Evolutionary conservation across 768 basidiomycete species (phyloP), one percentile per base, ranked within the genome.

Genomic region (Leccinum broughii): DNA sequence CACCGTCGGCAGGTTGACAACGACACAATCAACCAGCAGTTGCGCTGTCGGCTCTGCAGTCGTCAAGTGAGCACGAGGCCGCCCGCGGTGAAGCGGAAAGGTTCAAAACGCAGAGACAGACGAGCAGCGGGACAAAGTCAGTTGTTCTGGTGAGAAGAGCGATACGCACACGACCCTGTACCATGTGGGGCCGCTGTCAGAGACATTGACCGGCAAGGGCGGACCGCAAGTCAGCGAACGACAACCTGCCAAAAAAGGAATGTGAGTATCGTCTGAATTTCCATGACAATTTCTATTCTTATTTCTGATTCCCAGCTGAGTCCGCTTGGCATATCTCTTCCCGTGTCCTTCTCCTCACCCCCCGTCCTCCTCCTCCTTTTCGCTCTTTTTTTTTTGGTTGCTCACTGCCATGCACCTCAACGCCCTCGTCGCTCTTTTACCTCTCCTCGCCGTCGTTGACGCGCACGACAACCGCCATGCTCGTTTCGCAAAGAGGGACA

Each of bases 391-490:
- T 6, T 28, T 32, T 15, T 26, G 57, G 48, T 1, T 14, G 2
- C 2, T 26, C 48, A 26, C n/a, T 44, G 53, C 57, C 60, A 85
- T 85, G 83, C 81, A 77, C 70, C 66, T 82, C 62, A 72, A 73
- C 63, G 63, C 76, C 63, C 64, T 83, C 49, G 67, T 77, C 71
- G 67, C 80, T 73, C 72, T 86, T 73, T 81, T 83, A 44, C 70
- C 77, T 37, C 63, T 81, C 57, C 64, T 82, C 64, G 64, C 70
- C 51, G 66, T 68, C 32, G 75, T 70, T 59, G 70, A 76, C 64
- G 83, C 80, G 39, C 70, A 72, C 56, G 72, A 72, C 41, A 76
- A 72, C 41, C 76, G 69, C 60, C 81, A 82, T 64, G 68, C 41
- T n/a, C 67, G 66, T 60, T 62, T 78, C 15, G 72, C 70, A 50